phyloP scores from a whole-genome alignment of 176 grass and related monocot genomes.

The Rhynchospora pubera region DNA sequence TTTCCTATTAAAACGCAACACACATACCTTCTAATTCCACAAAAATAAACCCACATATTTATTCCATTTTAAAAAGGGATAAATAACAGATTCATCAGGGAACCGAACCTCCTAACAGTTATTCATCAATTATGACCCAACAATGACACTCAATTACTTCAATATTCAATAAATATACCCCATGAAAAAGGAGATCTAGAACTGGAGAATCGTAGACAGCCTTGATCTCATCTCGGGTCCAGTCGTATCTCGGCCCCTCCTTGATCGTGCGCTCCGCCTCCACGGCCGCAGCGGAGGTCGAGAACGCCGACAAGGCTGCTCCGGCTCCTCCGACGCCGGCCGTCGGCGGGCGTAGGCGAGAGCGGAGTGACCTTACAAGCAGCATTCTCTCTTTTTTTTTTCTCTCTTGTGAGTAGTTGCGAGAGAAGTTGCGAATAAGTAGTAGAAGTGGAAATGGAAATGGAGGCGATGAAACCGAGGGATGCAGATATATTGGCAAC shows the following conservation, averaged over 20 bases:
- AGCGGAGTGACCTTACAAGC: slow-evolving; percentile 49
- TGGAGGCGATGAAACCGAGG: slow-evolving; percentile 41
- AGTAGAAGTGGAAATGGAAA: not conserved
- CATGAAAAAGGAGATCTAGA: slow-evolving; percentile 92
- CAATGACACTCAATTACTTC: not conserved
- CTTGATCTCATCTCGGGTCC: slow-evolving; percentile 76
- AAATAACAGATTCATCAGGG: not conserved
- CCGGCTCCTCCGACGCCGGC: not conserved
- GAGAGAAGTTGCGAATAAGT: not conserved
- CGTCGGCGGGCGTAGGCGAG: slow-evolving; percentile 19
- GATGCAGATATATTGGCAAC: too few species aligned
- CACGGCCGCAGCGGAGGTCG: slow-evolving; percentile 43
- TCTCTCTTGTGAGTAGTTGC: not conserved
- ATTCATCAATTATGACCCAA: not conserved
- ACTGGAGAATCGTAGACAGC: slow-evolving; percentile 78
- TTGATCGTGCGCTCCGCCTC: slow-evolving; percentile 65
- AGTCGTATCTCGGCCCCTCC: slow-evolving; percentile 71
- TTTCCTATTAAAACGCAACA: not conserved
- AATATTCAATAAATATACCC: slow-evolving; percentile 27
- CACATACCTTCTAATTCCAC: not conserved
- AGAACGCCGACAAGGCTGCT: slow-evolving; percentile 23
- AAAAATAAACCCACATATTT: not conserved
- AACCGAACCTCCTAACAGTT: not conserved
- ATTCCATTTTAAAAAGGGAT: not conserved
- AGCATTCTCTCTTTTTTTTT: slow-evolving; percentile 41